A percentile compares a stretch with the other conserved stretches of the same genome.
phyloP scores from a whole-genome alignment of 2,329 filamentous ascomycete species.

The Coleophoma cylindrospora region DNA sequence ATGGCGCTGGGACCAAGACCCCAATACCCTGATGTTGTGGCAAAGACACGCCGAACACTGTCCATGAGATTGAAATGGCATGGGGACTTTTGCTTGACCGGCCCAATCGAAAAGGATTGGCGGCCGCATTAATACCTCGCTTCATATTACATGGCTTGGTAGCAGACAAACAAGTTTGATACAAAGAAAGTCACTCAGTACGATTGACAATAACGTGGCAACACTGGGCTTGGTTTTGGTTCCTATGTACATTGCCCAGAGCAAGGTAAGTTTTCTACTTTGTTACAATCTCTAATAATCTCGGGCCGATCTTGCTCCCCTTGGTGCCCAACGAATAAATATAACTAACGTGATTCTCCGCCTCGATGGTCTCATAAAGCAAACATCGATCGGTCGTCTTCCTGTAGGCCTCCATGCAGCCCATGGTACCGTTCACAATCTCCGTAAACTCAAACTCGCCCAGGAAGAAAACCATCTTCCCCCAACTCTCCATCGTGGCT shows the following conservation, averaged over 20 bases:
- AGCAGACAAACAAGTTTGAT: no score
- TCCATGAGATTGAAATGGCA: no score
- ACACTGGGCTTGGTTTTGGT: no score
- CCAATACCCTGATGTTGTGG: no score
- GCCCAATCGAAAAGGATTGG: no score
- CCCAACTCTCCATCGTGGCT: neutral
- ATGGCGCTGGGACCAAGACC: no score
- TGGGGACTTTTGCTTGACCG: no score
- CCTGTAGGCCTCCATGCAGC: neutral
- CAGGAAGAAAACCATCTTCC: constrained; percentile 1
- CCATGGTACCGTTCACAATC: neutral
- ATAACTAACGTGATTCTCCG: constrained; percentile 1
- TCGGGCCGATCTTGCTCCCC: neutral
- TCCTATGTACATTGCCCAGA: neutral
- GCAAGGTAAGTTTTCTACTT: neutral
- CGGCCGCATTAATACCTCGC: no score
- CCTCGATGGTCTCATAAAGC: neutral
- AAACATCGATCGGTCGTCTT: neutral
- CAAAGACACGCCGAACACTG: no score
- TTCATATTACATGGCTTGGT: no score
- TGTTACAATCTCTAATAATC: neutral
- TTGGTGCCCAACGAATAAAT: neutral
- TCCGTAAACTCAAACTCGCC: neutral
- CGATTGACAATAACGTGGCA: no score
- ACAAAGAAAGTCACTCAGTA: no score